Evolutionary conservation across 768 basidiomycete species (phyloP).

Genomic region (Phaffia australis): DNA sequence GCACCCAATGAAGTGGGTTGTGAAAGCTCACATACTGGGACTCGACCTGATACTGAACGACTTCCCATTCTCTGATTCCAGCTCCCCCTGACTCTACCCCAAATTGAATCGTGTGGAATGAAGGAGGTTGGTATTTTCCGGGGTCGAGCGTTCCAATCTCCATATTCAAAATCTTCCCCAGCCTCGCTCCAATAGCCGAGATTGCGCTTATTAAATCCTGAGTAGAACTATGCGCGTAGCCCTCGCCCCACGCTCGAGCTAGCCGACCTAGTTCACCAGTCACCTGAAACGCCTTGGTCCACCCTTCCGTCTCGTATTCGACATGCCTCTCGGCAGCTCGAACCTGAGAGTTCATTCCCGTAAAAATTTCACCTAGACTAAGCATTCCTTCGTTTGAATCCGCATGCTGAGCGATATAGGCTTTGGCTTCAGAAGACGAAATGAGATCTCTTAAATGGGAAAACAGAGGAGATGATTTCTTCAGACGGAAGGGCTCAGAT

Average conservation of each 20-base stretch:
- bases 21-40: slow-evolving; percentile 69
- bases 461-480: slow-evolving; percentile 91
- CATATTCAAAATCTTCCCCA: slow-evolving; percentile 30
- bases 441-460: slow-evolving; percentile 56
- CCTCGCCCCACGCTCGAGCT: slow-evolving; percentile 79
- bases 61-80: slow-evolving; percentile 41
- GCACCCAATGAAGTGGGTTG: slow-evolving; percentile 80
- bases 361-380: slow-evolving; percentile 74
- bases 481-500: slow-evolving; percentile 77
- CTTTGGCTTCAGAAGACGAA: slow-evolving; percentile 54
- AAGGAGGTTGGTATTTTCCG: slow-evolving; percentile 52
- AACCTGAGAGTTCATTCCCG: slow-evolving; percentile 83
- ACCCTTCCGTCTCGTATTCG: slow-evolving; percentile 92
- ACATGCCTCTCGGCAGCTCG: slow-evolving; percentile 72
- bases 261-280: slow-evolving; percentile 79
- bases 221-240: slow-evolving; percentile 51
- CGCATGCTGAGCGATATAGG: slow-evolving; percentile 55
- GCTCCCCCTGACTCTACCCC: slow-evolving; percentile 40
- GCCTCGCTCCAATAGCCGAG: slow-evolving; percentile 25
- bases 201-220: slow-evolving; percentile 45
- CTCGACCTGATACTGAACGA: slow-evolving; percentile 58
- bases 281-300: slow-evolving; percentile 94
- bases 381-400: slow-evolving; percentile 61
- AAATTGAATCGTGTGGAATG: slow-evolving; percentile 58
- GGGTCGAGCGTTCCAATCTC: slow-evolving; percentile 30